Base-by-base conservation (phyloP, 2,329 filamentous ascomycete species). In the Clonostachys rhizophaga region DNA sequence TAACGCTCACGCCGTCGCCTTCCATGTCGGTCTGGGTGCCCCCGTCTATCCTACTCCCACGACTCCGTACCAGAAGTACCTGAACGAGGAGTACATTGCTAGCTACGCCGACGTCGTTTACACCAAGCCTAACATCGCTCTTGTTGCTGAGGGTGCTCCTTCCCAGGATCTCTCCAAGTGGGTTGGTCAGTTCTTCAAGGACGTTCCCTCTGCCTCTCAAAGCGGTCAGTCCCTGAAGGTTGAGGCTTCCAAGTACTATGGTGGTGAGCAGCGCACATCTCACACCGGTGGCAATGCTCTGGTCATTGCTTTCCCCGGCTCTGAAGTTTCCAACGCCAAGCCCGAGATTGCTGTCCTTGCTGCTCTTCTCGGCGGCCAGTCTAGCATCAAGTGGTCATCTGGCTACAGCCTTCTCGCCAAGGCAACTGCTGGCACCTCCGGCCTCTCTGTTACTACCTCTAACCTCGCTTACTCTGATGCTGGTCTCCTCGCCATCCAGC, bases 401-500 rank as follows among this genome's bases (percentile, higher is more conserved):
- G 94, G 94, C 59, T 97, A 96, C 79, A 92, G 89, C 50, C 79
- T 96, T 52, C 82, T 99, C 50, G 80, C 87, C 63, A 91, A 96
- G 77, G 86, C 86, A 51, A 79, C 84, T 48, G 76, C 84, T 52
- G 76, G 79, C 42, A 75, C 82, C 60, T 76, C 84, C 36, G 82
- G 83, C 55, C 81, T 87, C 53, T 78, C 76, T 45, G 81, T 90
- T 60, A 77, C 81, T 36, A 89, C 92, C 53, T 80, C 84, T 60
- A 92, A 94, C 72, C 74, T 84, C 55, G 79, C 86, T 55, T 99
- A 96, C 82, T 96, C 92, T 14, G 94, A 99, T 63, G 89, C 94
- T 55, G 92, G 94, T 60, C 87, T 99, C 43, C 76, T 99, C 56
- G 82, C 88, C 60, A 83, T 96, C 58, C 84, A 89, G 64, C 78